These are phyloP conservation scores for Bryoglossum gracile DNA, from an alignment of 495 filamentous ascomycete species.

Conservation along the genomic window DNA sequence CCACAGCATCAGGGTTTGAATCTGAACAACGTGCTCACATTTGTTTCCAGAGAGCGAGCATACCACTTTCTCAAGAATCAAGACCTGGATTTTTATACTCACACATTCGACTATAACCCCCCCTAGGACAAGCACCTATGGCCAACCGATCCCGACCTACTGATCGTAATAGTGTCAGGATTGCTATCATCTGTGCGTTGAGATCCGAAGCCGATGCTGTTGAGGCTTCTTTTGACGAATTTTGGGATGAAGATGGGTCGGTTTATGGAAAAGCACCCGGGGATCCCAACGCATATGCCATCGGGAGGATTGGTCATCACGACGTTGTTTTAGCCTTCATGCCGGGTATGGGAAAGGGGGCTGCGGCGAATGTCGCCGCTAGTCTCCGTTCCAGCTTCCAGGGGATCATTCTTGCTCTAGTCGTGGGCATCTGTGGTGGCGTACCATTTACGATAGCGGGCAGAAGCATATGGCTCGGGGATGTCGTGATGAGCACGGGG, in stretches of 20 bases:
- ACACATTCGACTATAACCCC: no score
- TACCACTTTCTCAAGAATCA: no score
- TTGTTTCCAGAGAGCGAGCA: no score
- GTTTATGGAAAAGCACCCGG: conserved; percentile 22
- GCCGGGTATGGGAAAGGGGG: conserved; percentile 28
- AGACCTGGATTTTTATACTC: no score
- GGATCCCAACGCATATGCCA: conserved; percentile 30
- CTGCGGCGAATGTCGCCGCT: conserved; percentile 27
- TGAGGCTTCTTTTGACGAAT: conserved; percentile 26
- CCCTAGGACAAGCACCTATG: no score
- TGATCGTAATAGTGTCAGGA: background rate
- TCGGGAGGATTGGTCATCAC: conserved; percentile 27
- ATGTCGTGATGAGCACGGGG: conserved; percentile 38
- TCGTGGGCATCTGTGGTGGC: conserved; percentile 42
- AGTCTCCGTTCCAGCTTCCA: conserved; percentile 31
- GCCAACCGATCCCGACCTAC: background rate
- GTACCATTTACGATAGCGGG: conserved; percentile 21
- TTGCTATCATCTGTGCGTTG: conserved; percentile 27
- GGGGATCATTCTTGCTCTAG: conserved; percentile 31
- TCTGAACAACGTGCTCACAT: no score
- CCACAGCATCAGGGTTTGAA: no score
- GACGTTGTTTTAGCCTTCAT: conserved; percentile 34
- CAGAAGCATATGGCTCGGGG: conserved; percentile 33
- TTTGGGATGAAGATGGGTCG: conserved; percentile 20
- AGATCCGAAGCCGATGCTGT: conserved; percentile 29